Base-by-base conservation (phyloP, 106 monocot genomes). In the Acorus gramineus region DNA sequence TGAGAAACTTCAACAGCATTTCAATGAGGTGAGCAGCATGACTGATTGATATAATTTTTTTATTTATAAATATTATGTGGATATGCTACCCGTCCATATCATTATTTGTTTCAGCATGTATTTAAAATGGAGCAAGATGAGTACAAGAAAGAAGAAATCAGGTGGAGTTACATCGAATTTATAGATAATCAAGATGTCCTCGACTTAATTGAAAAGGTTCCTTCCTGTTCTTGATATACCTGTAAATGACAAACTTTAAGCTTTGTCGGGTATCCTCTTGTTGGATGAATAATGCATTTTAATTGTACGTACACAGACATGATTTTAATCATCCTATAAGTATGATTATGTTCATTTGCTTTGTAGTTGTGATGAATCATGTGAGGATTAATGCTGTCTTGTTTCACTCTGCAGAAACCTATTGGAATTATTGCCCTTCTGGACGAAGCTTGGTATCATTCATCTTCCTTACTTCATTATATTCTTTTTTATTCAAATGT, bases 121-220 rank as follows among this genome's bases (percentile, higher is more conserved):
- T 98, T 98, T 72, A 98, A 98, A 73, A 88, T 86, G 92, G 98
- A 98, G 67, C 98, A 98, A 67, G 98, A 91, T 61, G 88, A 88
- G 67, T 89, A 94, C 71, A 78, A 65, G 59, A 89, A 61, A 50
- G 93, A 94, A 60, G 73, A 84, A 58, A 94, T 94, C 45, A 75
- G 89, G 64, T 94, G 93, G 93, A 94, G 93, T 57, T 94, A 94
- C 59, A 94, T 94, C 55, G 93, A 94, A 13, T 94, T 94, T 49
- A 78, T 94, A 51, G 93, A 94, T 72, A 94, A 94, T 59, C 93
- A 94, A 76, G 93, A 89, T 71, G 60, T 94, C 47, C 67, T 94
- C 47, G 93, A 94, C 76, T 81, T 94, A 49, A 80, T 94, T 69
- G 93, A 94, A 63, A 94, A 94, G 89, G 93, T 94, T 47, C 42